phyloP scores from a whole-genome alignment of 2,329 filamentous ascomycete genomes.

The Ceratocystis harringtonii region DNA sequence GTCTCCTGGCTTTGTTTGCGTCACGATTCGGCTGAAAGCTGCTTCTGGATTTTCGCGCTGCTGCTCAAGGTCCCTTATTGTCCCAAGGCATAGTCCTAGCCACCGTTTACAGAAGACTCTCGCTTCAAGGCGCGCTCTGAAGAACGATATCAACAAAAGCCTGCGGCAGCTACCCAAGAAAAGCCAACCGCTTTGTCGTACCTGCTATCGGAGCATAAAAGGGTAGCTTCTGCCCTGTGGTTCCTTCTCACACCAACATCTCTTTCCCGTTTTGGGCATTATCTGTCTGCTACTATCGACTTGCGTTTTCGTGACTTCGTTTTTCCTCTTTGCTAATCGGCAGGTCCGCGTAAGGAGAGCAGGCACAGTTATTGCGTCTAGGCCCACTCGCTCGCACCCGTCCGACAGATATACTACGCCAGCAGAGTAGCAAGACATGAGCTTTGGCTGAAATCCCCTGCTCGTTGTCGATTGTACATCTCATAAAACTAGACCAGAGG shows the following conservation, averaged over 20 bases:
- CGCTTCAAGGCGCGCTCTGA: too few species aligned
- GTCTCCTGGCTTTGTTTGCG: too few species aligned
- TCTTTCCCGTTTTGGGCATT: background rate
- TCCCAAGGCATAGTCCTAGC: too few species aligned
- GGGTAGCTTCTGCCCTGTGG: too few species aligned
- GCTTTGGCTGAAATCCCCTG: conserved; percentile 12
- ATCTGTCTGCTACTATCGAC: background rate
- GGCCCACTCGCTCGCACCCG: background rate
- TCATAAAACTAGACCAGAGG: conserved; percentile 14
- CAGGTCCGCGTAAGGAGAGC: background rate
- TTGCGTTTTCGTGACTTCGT: background rate
- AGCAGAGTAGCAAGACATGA: conserved; percentile 9
- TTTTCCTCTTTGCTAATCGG: background rate
- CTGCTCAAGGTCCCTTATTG: too few species aligned
- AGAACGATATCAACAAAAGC: too few species aligned
- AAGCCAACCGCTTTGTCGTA: too few species aligned
- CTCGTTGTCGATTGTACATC: conserved; percentile 10
- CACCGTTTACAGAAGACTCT: too few species aligned
- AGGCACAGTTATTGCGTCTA: background rate
- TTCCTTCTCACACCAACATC: background rate
- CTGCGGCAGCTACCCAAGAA: too few species aligned
- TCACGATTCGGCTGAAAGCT: too few species aligned
- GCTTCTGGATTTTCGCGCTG: too few species aligned
- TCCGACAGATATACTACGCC: background rate
- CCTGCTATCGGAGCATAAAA: too few species aligned